A percentile compares a stretch with the other conserved stretches of the same genome.
phyloP scores from a whole-genome alignment of 371 early-diverging fungal genomes.

The Thermomucor indicae-seudaticae region DNA sequence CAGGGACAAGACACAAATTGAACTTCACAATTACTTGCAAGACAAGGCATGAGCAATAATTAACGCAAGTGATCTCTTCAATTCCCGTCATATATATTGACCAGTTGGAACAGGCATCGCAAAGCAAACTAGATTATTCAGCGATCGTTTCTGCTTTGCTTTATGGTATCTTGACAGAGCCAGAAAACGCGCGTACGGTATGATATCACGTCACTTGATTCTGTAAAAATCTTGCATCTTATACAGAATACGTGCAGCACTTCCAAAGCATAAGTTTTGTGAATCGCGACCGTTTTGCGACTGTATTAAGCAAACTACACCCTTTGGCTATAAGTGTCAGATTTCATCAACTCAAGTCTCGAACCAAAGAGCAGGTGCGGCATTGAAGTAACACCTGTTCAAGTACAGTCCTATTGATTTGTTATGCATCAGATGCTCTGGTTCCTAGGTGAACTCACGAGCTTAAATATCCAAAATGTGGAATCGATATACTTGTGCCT shows the following conservation, averaged over 20 bases:
- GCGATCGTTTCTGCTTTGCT: slow-evolving; percentile 63
- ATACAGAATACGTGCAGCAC: slow-evolving; percentile 19
- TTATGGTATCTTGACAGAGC: slow-evolving; percentile 58
- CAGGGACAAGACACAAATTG: slow-evolving; percentile 55
- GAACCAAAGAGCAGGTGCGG: slow-evolving; percentile 42
- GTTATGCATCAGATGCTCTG: slow-evolving; percentile 52
- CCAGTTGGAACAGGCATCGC: slow-evolving; percentile 33
- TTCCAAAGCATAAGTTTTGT: slow-evolving; percentile 60
- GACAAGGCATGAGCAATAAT: slow-evolving; percentile 33
- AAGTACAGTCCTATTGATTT: background rate
- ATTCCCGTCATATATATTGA: too few species aligned
- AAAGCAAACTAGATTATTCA: slow-evolving; percentile 52
- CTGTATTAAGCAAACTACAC: slow-evolving; percentile 47
- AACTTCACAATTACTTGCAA: slow-evolving; percentile 63
- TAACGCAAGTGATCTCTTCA: background rate
- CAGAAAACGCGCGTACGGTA: slow-evolving; percentile 39
- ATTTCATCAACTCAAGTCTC: slow-evolving; percentile 42
- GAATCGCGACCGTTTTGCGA: slow-evolving; percentile 60
- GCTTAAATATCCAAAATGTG: slow-evolving; percentile 39
- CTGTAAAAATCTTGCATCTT: background rate
- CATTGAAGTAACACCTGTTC: background rate
- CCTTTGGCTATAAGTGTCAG: slow-evolving; percentile 33
- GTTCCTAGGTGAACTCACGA: slow-evolving; percentile 57
- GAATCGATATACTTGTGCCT: slow-evolving; percentile 57
- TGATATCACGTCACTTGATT: background rate